Evolutionary conservation across 2,329 filamentous ascomycete genomes (phyloP), one percentile per base, ranked within the genome.

Genomic region (Penicillium palitans): DNA sequence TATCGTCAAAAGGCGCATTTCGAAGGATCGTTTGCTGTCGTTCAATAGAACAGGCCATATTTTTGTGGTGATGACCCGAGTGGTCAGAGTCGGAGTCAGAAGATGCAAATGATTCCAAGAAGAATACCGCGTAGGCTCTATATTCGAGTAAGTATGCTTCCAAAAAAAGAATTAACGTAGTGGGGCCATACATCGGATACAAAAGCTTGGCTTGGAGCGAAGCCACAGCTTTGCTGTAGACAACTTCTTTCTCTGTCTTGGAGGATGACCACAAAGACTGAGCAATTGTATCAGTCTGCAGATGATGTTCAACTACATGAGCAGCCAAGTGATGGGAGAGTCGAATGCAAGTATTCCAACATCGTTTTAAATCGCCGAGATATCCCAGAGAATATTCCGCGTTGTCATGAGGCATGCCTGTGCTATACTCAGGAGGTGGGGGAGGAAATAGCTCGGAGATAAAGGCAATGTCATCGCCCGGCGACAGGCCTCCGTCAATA

Each of bases 381-480:
- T 70, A 70, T 13, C 60, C 66, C 21, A 70, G 60, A n/a, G 67
- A 66, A 45, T 70, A 68, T n/a, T 66, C 61, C 13, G 65, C 66
- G 25, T 61, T 61, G 35, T 61, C 61, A n/a, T 66, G 61, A 10
- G 45, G 44, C 10, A 57, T 42, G 13, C 42, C 61, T 10, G 52
- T n/a, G 4, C 63, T 55, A 35, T 70, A 70, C 10, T 66, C 61
- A 21, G 68, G 68, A 25, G 68, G 68, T 0, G 67, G 66, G 9
- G 68, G 68, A 12, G 68, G 68, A 6, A 70, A 70, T 19, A 70
- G 51, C 15, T 65, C 61, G 1, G 66, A 63, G 19, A 70, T 65
- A 49, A 70, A 70, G 15, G 65, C 61, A 13, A 70, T 51, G 17
- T 69, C 67, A 48, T 69, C 66, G 3, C 68, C 66, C 6, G 62